Evolutionary conservation across 306 rosid species (phyloP), one percentile per base, ranked within the genome.

Genomic region (Styphnolobium japonicum): DNA sequence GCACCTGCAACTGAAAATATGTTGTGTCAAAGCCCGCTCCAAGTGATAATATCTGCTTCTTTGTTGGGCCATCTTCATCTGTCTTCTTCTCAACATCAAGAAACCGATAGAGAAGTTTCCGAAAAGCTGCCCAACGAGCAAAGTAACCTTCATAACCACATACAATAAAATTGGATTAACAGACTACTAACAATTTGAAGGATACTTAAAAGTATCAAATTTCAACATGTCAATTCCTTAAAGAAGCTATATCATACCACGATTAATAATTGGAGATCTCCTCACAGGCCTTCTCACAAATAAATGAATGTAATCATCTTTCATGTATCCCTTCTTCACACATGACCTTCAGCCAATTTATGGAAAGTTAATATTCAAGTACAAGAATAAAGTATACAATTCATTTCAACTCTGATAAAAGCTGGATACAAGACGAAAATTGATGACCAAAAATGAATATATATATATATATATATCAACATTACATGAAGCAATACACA

Each of bases 1-100:
- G 75, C 76, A 90, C 98, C 98, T 96, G 96, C 91, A 96, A 86
- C 87, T 93, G 99, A 80, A 96, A 95, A 84, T 83, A 93, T 21
- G 93, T 93, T 3, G 98, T 93, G 75, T 91, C 98, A 83, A 95
- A 93, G 22, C 97, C 99, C 71, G 97, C 98, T 77, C 97, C 99
- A 73, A 95, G 94, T 55, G 97, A 95, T 52, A 82, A 65, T 75
- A 86, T n/a, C n/a, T n/a, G n/a, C n/a, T n/a, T n/a, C n/a, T n/a
- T n/a, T n/a, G 72, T 18, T 15, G 40, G 76, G 49, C 73, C 71
- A 5, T 60, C 68, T 64, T 68, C 69, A 9, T 86, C 86, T 2
- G 36, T 81, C 43, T 65, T 71, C 31, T 65, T 69, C 76, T 86
- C 92, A 51, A 27, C 80, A 64, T 90, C 92, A 77, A 95, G 96